Conservation (phyloP, 2,329 filamentous ascomycete genomes). For the Didymella exigua region DNA sequence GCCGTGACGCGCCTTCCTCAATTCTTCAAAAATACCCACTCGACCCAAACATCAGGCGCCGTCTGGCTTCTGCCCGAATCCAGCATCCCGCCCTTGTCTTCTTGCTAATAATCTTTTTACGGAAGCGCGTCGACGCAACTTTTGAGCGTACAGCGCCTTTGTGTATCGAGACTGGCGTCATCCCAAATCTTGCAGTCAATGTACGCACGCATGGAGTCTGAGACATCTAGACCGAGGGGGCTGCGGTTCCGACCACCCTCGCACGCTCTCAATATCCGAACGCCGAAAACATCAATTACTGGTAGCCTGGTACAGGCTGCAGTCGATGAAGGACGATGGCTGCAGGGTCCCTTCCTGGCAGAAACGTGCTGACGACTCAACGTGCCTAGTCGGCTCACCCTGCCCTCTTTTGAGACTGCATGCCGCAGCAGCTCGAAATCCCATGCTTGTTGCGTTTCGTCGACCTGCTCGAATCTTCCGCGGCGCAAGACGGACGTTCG, state of each 20-base stretch:
- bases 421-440: neutral
- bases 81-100: slow-evolving; percentile 2
- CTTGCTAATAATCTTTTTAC: slow-evolving; percentile 1
- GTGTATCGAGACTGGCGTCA: slow-evolving; percentile 9
- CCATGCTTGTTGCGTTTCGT: slow-evolving; percentile 5
- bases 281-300: neutral
- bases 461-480: slow-evolving; percentile 1
- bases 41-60: neutral
- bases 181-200: neutral
- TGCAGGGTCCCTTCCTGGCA: slow-evolving; percentile 7
- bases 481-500: neutral
- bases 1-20: slow-evolving; percentile 5
- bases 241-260: neutral
- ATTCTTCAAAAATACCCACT: slow-evolving; percentile 7
- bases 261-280: neutral
- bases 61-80: neutral
- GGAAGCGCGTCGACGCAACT: neutral
- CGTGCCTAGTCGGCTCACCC: neutral
- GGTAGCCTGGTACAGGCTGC: neutral
- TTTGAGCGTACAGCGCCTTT: neutral
- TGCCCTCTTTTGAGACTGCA: slow-evolving; percentile 5
- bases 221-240: slow-evolving; percentile 7
- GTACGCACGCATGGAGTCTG: neutral
- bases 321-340: neutral
- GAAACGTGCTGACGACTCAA: slow-evolving; percentile 6